Conservation (phyloP, 2,329 filamentous ascomycete species). For the Colletotrichum theobromicola region DNA sequence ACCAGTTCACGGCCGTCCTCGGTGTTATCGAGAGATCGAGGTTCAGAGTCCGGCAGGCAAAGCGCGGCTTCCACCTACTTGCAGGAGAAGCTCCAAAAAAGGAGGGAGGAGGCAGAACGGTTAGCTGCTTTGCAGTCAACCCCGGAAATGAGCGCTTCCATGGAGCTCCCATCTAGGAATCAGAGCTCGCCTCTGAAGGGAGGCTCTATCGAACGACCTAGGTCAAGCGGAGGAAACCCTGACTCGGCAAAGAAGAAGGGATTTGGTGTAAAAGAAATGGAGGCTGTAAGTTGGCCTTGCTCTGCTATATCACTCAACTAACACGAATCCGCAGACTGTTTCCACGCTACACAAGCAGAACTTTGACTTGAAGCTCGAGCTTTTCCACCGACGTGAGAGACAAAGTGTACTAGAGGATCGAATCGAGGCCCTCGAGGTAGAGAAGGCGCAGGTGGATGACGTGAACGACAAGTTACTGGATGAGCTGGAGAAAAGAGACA, state of each 20-base stretch:
- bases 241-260: constrained; percentile 54
- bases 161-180: constrained; percentile 38
- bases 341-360: constrained; percentile 77
- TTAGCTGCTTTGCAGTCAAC: constrained; percentile 38
- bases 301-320: constrained; percentile 4
- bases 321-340: constrained; percentile 52
- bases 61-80: constrained; percentile 55
- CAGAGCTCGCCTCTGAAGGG: constrained; percentile 46
- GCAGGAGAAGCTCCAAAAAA: constrained; percentile 59
- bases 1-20: constrained; percentile 41
- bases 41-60: constrained; percentile 44
- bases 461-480: constrained; percentile 63
- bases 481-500: constrained; percentile 72
- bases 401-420: constrained; percentile 64
- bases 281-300: constrained; percentile 52
- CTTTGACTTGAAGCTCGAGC: constrained; percentile 76
- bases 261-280: constrained; percentile 71
- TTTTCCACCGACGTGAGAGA: constrained; percentile 72
- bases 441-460: constrained; percentile 59
- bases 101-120: constrained; percentile 54
- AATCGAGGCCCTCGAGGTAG: constrained; percentile 58
- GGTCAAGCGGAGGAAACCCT: constrained; percentile 44
- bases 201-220: constrained; percentile 40
- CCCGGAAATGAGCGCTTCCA: constrained; percentile 42
- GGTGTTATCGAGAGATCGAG: constrained; percentile 46